Conservation (phyloP, 139 green algal genomes). For the Picochlorum sp. region DNA sequence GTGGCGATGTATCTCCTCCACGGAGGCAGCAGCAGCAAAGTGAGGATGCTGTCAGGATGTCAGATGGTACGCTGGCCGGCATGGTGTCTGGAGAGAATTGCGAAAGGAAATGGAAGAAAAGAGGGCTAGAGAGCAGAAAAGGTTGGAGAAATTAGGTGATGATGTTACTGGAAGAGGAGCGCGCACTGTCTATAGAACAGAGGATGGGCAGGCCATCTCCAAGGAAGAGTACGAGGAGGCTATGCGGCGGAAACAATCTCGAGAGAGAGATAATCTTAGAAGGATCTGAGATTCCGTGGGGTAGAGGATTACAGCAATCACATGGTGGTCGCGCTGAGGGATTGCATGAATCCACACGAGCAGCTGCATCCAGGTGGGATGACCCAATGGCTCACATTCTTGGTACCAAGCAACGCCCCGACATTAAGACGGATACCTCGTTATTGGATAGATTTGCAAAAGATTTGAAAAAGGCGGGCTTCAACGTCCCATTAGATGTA, state of each 20-base stretch:
- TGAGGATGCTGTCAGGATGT: conserved; percentile 29
- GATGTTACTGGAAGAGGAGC: conserved; percentile 39
- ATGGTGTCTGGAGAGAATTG: conserved; percentile 37
- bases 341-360: conserved; percentile 38
- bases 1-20: conserved; percentile 17
- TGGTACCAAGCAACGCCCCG: conserved; percentile 14
- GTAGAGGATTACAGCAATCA: conserved; percentile 59
- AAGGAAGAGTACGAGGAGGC: conserved; percentile 43
- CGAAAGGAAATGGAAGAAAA: conserved; percentile 27
- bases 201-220: conserved; percentile 37
- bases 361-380: conserved; percentile 55
- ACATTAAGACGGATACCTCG: conserved; percentile 9
- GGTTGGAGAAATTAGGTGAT: conserved; percentile 14
- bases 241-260: conserved; percentile 17
- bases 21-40: conserved; percentile 7
- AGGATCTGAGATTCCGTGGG: conserved; percentile 59
- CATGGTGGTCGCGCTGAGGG: not conserved
- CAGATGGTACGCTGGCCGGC: conserved; percentile 49
- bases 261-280: conserved; percentile 29
- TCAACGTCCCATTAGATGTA: conserved; percentile 79
- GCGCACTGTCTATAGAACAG: conserved; percentile 70
- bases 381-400: conserved; percentile 83
- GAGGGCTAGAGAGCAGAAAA: conserved; percentile 18
- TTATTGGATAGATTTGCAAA: conserved; percentile 10
- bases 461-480: conserved; percentile 60